Evolutionary conservation across 2,329 filamentous ascomycete genomes (phyloP), one percentile per base, ranked within the genome.

Genomic region (Ophiosphaerella narmari): DNA sequence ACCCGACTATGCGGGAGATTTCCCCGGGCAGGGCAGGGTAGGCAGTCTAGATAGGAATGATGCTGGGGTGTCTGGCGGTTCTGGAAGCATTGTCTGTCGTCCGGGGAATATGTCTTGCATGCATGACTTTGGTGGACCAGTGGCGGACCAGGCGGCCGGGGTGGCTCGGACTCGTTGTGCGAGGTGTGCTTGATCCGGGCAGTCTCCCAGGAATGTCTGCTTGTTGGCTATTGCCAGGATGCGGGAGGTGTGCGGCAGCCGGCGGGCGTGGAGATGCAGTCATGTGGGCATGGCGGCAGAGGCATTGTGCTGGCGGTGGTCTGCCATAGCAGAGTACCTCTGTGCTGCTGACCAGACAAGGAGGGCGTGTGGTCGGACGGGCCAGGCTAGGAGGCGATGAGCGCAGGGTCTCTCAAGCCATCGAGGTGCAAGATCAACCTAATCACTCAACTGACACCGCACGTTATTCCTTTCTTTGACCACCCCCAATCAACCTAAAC

Each of bases 401-500:
- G 46, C 47, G 47, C 47, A 48, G 39, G 39, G 45, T n/a, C 29
- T 21, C 16, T 40, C 29, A 46, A 39, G 34, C 43, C 43, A 39
- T 33, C 26, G 7, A 13, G 36, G 9, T 34, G 43, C 36, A 16
- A 39, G 43, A 46, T 46, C 50, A 57, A 61, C 62, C 62, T 65
- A 66, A 65, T 68, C 67, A 69, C 26, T 29, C 26, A 8, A 29
- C 66, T 42, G 36, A 58, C 59, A 60, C 57, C 59, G 60, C 64
- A 66, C 66, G 63, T 63, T 66, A 66, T 59, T 62, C 62, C 57
- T 62, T 57, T 57, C 58, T 60, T 54, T 59, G 59, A 65, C 63
- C 64, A 60, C 62, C 64, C 64, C 66, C 65, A 61, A 67, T 65
- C 70, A 71, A 71, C 72, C 66, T 69, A 70, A 70, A 61, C 59